Evolutionary conservation across 1,284 basidiomycete genomes (phyloP).

Genomic region (Apiotrichum brassicae): DNA sequence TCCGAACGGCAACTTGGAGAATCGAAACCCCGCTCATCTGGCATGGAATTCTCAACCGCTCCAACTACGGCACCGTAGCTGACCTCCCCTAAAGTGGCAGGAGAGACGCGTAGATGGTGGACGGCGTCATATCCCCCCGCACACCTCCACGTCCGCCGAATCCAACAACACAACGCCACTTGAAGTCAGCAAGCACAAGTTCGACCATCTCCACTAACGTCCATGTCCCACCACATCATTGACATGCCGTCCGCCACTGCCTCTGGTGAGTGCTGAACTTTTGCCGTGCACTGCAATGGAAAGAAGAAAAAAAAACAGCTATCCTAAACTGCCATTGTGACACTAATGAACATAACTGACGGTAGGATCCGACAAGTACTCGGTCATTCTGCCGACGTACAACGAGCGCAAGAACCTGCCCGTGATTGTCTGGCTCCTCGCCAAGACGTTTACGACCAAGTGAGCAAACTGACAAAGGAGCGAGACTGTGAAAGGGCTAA

Average conservation of each 20-base stretch:
- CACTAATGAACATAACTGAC: constrained; percentile 1
- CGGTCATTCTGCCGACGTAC: constrained; percentile 85
- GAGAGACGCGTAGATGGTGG: no score
- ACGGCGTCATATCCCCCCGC: no score
- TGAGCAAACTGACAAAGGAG: constrained; percentile 44
- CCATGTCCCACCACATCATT: constrained; percentile 21
- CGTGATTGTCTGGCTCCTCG: constrained; percentile 74
- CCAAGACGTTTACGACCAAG: constrained; percentile 67
- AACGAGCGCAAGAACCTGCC: constrained; percentile 89
- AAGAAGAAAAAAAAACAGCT: not conserved
- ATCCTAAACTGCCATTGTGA: not conserved
- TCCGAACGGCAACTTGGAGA: no score
- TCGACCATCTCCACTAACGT: not conserved
- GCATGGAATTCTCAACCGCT: no score
- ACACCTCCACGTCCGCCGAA: not conserved
- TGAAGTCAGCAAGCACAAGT: no score
- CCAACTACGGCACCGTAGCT: no score
- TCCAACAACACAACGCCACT: not conserved
- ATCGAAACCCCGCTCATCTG: no score
- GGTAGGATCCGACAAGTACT: constrained; percentile 56
- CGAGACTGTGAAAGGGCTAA: not conserved
- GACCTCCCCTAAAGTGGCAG: no score
- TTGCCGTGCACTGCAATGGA: not conserved
- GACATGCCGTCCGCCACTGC: constrained; percentile 20
- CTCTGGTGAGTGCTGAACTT: constrained; percentile 1